These are phyloP conservation scores for Ophiostoma pallidulum DNA, from an alignment of 2,329 filamentous ascomycete species.

Conservation along the genomic window DNA sequence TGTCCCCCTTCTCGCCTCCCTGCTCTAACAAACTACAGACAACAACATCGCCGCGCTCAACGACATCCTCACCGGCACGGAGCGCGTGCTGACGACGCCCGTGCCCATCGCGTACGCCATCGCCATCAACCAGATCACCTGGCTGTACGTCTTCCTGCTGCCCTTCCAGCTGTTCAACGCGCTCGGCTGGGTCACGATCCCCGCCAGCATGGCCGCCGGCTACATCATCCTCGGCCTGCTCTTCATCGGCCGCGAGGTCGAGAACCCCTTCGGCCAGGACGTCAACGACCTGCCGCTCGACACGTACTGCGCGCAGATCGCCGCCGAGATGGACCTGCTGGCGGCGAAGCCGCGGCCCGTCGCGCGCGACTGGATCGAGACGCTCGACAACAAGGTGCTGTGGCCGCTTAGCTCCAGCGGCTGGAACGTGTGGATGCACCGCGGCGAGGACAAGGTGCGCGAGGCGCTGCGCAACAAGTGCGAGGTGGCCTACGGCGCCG, in stretches of 20 bases:
- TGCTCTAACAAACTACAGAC: constrained; percentile 6
- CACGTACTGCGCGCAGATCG: constrained; percentile 53
- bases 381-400: constrained; percentile 28
- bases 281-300: constrained; percentile 60
- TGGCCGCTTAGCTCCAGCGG: constrained; percentile 34
- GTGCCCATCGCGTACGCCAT: constrained; percentile 65
- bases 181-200: constrained; percentile 59
- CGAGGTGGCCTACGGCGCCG: constrained; percentile 5
- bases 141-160: constrained; percentile 61
- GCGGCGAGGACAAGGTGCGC: constrained; percentile 35
- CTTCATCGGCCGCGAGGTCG: constrained; percentile 57
- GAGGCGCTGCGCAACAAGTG: constrained; percentile 26
- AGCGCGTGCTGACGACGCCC: constrained; percentile 63
- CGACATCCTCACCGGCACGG: constrained; percentile 55
- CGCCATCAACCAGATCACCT: constrained; percentile 65
- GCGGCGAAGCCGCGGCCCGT: constrained; percentile 43
- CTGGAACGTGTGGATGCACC: constrained; percentile 37
- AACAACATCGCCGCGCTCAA: constrained; percentile 46
- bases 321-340: constrained; percentile 54
- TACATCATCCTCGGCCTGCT: constrained; percentile 65
- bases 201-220: constrained; percentile 52
- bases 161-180: constrained; percentile 58
- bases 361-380: constrained; percentile 37
- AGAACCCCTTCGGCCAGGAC: constrained; percentile 59
- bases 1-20: neutral